Evolutionary conservation across 768 basidiomycete genomes (phyloP).

Genomic region (Tylopilus intermedius): DNA sequence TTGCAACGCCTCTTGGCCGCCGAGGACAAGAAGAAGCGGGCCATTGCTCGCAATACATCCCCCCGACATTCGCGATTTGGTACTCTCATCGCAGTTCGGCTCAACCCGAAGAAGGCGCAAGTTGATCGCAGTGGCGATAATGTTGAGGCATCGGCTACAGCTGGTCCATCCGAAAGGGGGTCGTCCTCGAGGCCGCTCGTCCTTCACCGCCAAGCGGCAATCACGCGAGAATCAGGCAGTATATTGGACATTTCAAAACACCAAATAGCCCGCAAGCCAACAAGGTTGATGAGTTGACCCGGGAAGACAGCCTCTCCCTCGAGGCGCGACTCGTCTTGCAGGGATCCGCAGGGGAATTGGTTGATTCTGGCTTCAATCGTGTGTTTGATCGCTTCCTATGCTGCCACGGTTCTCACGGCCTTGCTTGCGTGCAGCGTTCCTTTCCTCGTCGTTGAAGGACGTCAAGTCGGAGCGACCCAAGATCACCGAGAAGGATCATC

Average conservation of each 20-base stretch:
- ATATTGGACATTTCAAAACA: conserved; percentile 71
- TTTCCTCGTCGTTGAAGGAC: conserved; percentile 81
- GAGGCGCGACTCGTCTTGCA: conserved; percentile 65
- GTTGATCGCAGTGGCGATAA: conserved; percentile 18
- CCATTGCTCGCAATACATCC: conserved; percentile 48
- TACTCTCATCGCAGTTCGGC: conserved; percentile 81
- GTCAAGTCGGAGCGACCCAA: conserved; percentile 89
- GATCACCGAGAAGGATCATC: conserved; percentile 91
- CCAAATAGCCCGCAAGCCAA: conserved; percentile 50
- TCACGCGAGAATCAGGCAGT: conserved; percentile 60
- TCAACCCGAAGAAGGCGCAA: conserved; percentile 49
- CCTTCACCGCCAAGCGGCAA: conserved; percentile 81
- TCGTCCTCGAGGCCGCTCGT: conserved; percentile 54
- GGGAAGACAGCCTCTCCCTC: conserved; percentile 61
- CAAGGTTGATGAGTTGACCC: conserved; percentile 61
- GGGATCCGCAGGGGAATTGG: conserved; percentile 63
- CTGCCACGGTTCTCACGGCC: conserved; percentile 11
- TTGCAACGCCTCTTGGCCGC: conserved; percentile 71
- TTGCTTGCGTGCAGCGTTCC: conserved; percentile 59
- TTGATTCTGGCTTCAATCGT: conserved; percentile 89
- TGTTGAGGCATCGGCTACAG: conserved; percentile 19
- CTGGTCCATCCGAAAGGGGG: conserved; percentile 18
- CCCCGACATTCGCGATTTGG: conserved; percentile 96
- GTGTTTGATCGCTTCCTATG: conserved; percentile 30
- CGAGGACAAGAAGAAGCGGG: conserved; percentile 64